A percentile compares a stretch with the other conserved stretches of the same genome.
Evolutionary conservation across 2,329 filamentous ascomycete species (phyloP).

Genomic region (Didymella segeticola): DNA sequence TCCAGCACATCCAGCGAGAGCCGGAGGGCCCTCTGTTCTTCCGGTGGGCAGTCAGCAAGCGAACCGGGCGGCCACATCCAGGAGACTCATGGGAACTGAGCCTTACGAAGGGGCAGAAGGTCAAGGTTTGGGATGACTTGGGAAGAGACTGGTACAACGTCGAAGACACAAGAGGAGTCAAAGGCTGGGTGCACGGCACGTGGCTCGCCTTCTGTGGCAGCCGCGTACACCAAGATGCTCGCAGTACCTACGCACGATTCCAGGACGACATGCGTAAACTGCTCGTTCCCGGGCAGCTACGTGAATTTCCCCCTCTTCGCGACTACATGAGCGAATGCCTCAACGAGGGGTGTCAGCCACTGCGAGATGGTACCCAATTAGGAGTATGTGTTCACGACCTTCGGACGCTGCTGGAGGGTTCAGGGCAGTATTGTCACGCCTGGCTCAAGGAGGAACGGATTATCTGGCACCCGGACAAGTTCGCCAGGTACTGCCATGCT

Average conservation of each 20-base stretch:
- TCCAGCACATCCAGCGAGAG: constrained; percentile 1
- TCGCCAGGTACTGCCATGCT: constrained; percentile 34
- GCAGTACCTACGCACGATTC: constrained; percentile 28
- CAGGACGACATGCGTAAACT: constrained; percentile 23
- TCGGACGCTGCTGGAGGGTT: constrained; percentile 32
- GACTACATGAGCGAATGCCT: constrained; percentile 32
- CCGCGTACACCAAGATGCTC: constrained; percentile 18
- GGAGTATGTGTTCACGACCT: constrained; percentile 42
- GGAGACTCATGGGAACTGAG: constrained; percentile 35
- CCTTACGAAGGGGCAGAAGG: constrained; percentile 29
- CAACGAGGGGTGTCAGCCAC: constrained; percentile 22
- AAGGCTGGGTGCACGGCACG: constrained; percentile 35
- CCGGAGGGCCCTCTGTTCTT: constrained; percentile 7
- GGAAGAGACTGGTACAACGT: constrained; percentile 36
- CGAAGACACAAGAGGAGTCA: constrained; percentile 12
- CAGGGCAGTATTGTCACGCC: constrained; percentile 28
- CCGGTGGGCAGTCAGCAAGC: constrained; percentile 31
- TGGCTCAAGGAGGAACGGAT: constrained; percentile 39
- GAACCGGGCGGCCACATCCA: constrained; percentile 29
- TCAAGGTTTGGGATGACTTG: constrained; percentile 33
- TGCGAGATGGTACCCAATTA: constrained; percentile 25
- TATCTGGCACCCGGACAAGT: constrained; percentile 45
- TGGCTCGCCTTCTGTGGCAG: constrained; percentile 32
- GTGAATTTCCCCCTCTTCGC: constrained; percentile 28
- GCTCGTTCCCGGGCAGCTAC: constrained; percentile 23